Evolutionary conservation across 192 early-diverging fungal species (phyloP).

Genomic region (Backusella macrospora): DNA sequence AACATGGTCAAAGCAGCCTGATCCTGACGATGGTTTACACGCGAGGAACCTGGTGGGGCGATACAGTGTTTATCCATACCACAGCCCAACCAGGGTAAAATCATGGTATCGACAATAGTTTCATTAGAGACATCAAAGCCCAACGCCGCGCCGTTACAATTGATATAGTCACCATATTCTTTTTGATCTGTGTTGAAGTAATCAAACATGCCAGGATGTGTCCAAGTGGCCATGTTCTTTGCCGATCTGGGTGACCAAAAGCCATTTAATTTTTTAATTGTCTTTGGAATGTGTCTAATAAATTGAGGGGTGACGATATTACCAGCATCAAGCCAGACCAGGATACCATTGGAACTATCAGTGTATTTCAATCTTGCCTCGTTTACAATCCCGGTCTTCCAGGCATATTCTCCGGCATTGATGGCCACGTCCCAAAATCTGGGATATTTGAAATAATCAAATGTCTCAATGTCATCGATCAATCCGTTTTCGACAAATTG

Average conservation of each 20-base stretch:
- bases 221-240: slow-evolving; percentile 46
- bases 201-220: slow-evolving; percentile 49
- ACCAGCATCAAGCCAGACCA: slow-evolving; percentile 58
- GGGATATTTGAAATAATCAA: slow-evolving; percentile 51
- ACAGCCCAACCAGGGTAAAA: slow-evolving; percentile 50
- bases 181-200: slow-evolving; percentile 39
- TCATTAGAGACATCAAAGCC: slow-evolving; percentile 46
- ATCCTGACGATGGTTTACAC: slow-evolving; percentile 58
- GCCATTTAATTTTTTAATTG: slow-evolving; percentile 40
- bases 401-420: slow-evolving; percentile 56
- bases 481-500: slow-evolving; percentile 48
- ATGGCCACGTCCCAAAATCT: slow-evolving; percentile 54
- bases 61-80: slow-evolving; percentile 49
- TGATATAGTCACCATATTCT: slow-evolving; percentile 39
- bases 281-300: slow-evolving; percentile 44
- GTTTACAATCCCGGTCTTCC: slow-evolving; percentile 60
- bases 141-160: slow-evolving; percentile 53
- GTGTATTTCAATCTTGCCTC: slow-evolving; percentile 47
- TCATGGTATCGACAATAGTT: slow-evolving; percentile 38
- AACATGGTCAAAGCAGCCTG: slow-evolving; percentile 55
- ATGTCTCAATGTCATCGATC: slow-evolving; percentile 45
- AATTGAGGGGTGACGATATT: slow-evolving; percentile 50
- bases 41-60: slow-evolving; percentile 49
- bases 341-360: slow-evolving; percentile 29
- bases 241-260: slow-evolving; percentile 54